Evolutionary conservation across 2,329 filamentous ascomycete species (phyloP).

Genomic region (Berkeleyomyces rouxiae): DNA sequence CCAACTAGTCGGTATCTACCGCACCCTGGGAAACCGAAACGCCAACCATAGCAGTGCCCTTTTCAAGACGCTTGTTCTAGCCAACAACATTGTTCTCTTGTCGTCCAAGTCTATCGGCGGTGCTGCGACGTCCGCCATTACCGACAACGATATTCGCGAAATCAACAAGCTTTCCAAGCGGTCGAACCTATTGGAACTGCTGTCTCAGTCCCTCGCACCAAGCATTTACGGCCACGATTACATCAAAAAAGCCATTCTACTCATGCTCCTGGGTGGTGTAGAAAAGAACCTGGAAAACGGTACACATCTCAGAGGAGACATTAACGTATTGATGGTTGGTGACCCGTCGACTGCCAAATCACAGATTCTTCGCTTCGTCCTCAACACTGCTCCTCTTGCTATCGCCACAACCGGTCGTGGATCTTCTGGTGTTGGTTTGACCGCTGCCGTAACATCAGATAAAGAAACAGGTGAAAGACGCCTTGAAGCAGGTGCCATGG

Average conservation of each 20-base stretch:
- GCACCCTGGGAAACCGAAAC: conserved; percentile 88
- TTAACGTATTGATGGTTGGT: conserved; percentile 98
- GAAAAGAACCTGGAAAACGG: conserved; percentile 98
- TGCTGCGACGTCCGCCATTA: conserved; percentile 79
- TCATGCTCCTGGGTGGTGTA: conserved; percentile 89
- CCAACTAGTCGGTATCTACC: conserved; percentile 90
- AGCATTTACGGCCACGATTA: conserved; percentile 96
- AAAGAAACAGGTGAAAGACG: conserved; percentile 94
- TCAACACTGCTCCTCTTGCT: conserved; percentile 89
- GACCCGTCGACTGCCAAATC: conserved; percentile 97
- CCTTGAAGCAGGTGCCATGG: conserved; percentile 95
- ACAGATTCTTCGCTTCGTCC: conserved; percentile 88
- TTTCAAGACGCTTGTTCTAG: conserved; percentile 85
- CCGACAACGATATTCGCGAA: conserved; percentile 91
- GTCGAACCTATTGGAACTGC: conserved; percentile 77
- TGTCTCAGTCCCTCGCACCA: conserved; percentile 86
- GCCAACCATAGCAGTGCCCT: conserved; percentile 77
- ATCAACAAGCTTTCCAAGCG: conserved; percentile 97
- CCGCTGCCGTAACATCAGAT: conserved; percentile 86
- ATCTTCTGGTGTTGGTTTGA: conserved; percentile 93
- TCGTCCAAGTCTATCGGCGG: conserved; percentile 94
- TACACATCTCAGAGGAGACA: conserved; percentile 92
- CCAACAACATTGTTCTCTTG: conserved; percentile 86
- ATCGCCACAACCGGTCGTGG: conserved; percentile 95
- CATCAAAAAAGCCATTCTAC: conserved; percentile 91